Conservation (phyloP, 2,329 filamentous ascomycete species). For the Botrytis aclada region DNA sequence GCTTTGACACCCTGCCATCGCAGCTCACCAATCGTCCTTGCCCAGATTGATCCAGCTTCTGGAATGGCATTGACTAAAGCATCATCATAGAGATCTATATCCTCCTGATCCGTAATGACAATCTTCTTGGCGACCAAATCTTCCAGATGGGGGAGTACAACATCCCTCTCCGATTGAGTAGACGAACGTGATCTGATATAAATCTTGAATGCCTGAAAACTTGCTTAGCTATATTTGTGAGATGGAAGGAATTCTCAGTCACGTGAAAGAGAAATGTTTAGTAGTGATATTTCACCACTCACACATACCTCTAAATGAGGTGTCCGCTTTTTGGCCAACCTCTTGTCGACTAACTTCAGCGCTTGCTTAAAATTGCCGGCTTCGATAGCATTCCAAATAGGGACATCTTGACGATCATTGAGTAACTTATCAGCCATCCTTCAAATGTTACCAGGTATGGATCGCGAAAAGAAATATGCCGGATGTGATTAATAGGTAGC, state of each 20-base stretch:
- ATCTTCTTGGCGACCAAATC: slow-evolving; percentile 30
- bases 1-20: slow-evolving; percentile 36
- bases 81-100: slow-evolving; percentile 36
- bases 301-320: slow-evolving; percentile 37
- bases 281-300: neutral
- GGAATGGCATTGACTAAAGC: slow-evolving; percentile 31
- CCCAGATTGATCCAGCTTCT: slow-evolving; percentile 29
- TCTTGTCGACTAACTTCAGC: slow-evolving; percentile 38
- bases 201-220: slow-evolving; percentile 35
- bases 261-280: neutral
- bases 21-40: slow-evolving; percentile 35
- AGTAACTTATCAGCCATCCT: slow-evolving; percentile 31
- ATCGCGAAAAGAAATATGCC: neutral
- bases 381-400: slow-evolving; percentile 39
- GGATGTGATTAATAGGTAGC: neutral
- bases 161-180: slow-evolving; percentile 32
- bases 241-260: neutral
- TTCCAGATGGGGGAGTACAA: slow-evolving; percentile 32
- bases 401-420: slow-evolving; percentile 34
- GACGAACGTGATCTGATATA: slow-evolving; percentile 34
- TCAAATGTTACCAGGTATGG: slow-evolving; percentile 3
- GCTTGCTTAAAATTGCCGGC: slow-evolving; percentile 39
- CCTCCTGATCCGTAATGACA: slow-evolving; percentile 32
- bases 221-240: slow-evolving; percentile 7
- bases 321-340: slow-evolving; percentile 35